Evolutionary conservation across 139 green algal genomes (phyloP).

Genomic region (Deuterostichococcus epilithicus): DNA sequence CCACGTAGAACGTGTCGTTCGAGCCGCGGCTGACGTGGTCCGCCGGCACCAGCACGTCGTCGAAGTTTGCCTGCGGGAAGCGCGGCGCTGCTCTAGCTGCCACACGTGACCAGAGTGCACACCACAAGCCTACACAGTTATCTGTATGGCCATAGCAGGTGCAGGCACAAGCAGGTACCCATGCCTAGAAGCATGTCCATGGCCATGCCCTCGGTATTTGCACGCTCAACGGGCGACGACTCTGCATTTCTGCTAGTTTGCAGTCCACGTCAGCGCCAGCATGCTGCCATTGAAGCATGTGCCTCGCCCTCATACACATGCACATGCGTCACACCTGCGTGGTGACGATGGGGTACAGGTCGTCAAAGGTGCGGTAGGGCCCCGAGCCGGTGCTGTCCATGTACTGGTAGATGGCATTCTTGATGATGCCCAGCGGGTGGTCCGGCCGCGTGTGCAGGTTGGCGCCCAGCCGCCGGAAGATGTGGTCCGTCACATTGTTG

Average conservation of each 20-base stretch:
- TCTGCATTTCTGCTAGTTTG: too few species aligned
- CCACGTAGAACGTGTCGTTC: conserved; percentile 99
- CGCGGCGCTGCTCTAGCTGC: background rate
- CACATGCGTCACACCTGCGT: conserved; percentile 12
- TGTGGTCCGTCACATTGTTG: conserved; percentile 97
- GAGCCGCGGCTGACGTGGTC: conserved; percentile 84
- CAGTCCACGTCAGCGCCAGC: too few species aligned
- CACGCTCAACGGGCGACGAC: too few species aligned
- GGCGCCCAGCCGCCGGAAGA: conserved; percentile 91
- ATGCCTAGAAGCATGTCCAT: too few species aligned
- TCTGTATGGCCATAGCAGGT: too few species aligned
- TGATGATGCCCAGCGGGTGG: conserved; percentile 97
- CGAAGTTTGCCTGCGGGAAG: conserved; percentile 58
- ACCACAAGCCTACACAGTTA: too few species aligned
- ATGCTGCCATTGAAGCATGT: too few species aligned
- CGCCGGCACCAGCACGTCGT: conserved; percentile 87
- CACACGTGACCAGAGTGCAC: too few species aligned
- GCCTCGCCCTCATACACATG: too few species aligned
- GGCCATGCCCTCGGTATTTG: too few species aligned
- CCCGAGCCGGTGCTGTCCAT: conserved; percentile 69
- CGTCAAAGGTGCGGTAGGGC: conserved; percentile 86
- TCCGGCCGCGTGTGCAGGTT: conserved; percentile 79
- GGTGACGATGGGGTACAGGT: conserved; percentile 86
- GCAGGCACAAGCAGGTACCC: too few species aligned
- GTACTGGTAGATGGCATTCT: conserved; percentile 92